These are phyloP conservation scores for Scalesia atractyloides DNA, from an alignment of 129 eudicot species.

Conservation along the genomic window DNA sequence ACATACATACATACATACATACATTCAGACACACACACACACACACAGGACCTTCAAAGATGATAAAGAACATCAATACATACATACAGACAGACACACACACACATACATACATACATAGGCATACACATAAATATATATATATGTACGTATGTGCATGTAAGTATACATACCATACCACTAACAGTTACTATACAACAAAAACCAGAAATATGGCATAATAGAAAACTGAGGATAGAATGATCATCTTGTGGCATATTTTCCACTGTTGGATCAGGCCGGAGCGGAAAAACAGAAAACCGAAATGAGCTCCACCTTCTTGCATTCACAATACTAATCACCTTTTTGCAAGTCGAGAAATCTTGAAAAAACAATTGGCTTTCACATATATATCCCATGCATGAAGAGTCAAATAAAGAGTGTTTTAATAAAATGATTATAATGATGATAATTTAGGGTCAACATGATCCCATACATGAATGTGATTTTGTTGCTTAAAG, in stretches of 20 bases:
- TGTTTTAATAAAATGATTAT: no score
- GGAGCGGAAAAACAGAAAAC: conserved; percentile 14
- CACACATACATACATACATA: no score
- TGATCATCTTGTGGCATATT: conserved; percentile 17
- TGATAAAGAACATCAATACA: no score
- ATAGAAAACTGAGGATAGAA: conserved; percentile 27
- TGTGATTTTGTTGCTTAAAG: not conserved
- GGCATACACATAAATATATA: no score
- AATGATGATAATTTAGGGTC: no score
- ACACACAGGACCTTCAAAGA: no score
- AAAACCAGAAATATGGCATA: conserved; percentile 41
- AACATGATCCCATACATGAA: no score
- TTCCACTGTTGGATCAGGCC: conserved; percentile 32
- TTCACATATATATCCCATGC: no score
- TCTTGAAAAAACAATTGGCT: no score
- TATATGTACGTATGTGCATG: conserved; percentile 7
- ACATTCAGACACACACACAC: no score
- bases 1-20: not conserved
- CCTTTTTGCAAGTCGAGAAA: conserved; percentile 15
- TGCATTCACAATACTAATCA: conserved; percentile 21
- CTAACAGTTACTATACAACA: conserved; percentile 49
- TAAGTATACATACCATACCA: conserved; percentile 12
- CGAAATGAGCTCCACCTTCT: conserved; percentile 22
- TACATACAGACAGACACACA: no score
- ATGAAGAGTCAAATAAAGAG: no score